These are phyloP conservation scores for Stylonectria norvegica DNA, from an alignment of 2,329 filamentous ascomycete genomes.

Conservation along the genomic window DNA sequence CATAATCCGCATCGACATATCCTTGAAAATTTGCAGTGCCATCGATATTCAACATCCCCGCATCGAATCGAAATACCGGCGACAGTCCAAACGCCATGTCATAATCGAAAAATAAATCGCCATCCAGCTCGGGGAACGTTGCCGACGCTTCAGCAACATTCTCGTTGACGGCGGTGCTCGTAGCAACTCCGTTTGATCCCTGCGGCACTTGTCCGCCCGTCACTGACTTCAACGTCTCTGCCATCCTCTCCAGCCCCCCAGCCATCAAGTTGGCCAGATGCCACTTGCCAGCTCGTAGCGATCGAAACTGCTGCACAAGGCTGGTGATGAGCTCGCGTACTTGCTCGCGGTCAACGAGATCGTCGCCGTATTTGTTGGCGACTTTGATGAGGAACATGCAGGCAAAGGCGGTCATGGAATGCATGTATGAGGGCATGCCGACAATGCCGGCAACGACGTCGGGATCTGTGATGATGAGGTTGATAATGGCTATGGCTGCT, in stretches of 20 bases:
- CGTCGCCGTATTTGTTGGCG: slow-evolving; percentile 41
- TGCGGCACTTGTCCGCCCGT: slow-evolving; percentile 14
- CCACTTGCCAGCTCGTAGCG: slow-evolving; percentile 41
- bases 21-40: slow-evolving; percentile 20
- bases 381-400: slow-evolving; percentile 51
- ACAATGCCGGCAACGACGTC: slow-evolving; percentile 39
- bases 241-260: slow-evolving; percentile 43
- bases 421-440: slow-evolving; percentile 49
- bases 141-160: slow-evolving; percentile 16
- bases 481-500: slow-evolving; percentile 43
- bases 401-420: slow-evolving; percentile 52
- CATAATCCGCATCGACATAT: slow-evolving; percentile 23
- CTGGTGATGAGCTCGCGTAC: slow-evolving; percentile 39
- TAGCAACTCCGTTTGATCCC: slow-evolving; percentile 3
- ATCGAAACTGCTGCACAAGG: slow-evolving; percentile 40
- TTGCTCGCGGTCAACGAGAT: slow-evolving; percentile 38
- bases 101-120: slow-evolving; percentile 28
- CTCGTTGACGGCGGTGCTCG: slow-evolving; percentile 14
- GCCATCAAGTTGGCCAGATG: slow-evolving; percentile 49
- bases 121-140: slow-evolving; percentile 23
- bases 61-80: slow-evolving; percentile 27
- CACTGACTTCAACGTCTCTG: slow-evolving; percentile 13
- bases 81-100: slow-evolving; percentile 29
- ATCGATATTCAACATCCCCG: slow-evolving; percentile 25
- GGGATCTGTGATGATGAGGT: slow-evolving; percentile 41